Percentiles rank a stretch among this genome's conserved stretches.
These are phyloP conservation scores for Cenococcum geophilum DNA, from an alignment of 495 filamentous ascomycete species.

Conservation along the genomic window DNA sequence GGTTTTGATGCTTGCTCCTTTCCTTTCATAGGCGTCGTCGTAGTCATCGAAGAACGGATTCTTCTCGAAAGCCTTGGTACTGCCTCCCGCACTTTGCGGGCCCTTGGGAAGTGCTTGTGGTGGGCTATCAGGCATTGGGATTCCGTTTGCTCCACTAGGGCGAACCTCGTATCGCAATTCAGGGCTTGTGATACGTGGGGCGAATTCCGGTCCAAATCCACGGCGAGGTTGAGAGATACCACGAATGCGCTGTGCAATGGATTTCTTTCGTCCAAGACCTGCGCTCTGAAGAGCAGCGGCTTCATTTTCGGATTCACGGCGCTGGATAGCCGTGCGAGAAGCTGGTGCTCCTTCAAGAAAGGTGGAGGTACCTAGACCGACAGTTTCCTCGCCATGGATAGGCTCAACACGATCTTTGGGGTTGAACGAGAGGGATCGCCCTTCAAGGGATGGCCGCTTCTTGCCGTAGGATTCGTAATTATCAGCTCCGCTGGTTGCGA, in stretches of 20 bases:
- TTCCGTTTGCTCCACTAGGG: constrained; percentile 1
- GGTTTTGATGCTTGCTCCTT: constrained; percentile 54
- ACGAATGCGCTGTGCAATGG: constrained; percentile 62
- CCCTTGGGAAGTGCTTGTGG: constrained; percentile 30
- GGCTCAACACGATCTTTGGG: constrained; percentile 55
- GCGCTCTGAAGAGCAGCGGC: constrained; percentile 33
- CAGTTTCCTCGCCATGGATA: constrained; percentile 73
- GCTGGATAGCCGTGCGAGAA: constrained; percentile 73
- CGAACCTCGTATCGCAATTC: constrained; percentile 31
- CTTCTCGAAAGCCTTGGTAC: constrained; percentile 46
- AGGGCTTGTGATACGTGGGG: constrained; percentile 29
- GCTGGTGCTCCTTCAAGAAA: constrained; percentile 95
- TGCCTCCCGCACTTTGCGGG: constrained; percentile 37
- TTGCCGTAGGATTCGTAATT: constrained; percentile 6
- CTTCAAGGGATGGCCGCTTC: constrained; percentile 36
- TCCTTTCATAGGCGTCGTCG: constrained; percentile 64
- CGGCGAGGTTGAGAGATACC: constrained; percentile 39
- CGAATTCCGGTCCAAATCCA: constrained; percentile 19
- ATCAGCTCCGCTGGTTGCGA: constrained; percentile 41
- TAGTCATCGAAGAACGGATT: constrained; percentile 91
- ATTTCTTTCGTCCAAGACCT: constrained; percentile 85
- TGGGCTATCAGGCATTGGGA: constrained; percentile 30
- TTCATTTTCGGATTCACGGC: constrained; percentile 62
- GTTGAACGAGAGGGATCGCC: constrained; percentile 48
- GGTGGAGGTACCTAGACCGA: constrained; percentile 88